Base-by-base conservation (phyloP, 208 protist genomes). In the Crithidia sp. region DNA sequence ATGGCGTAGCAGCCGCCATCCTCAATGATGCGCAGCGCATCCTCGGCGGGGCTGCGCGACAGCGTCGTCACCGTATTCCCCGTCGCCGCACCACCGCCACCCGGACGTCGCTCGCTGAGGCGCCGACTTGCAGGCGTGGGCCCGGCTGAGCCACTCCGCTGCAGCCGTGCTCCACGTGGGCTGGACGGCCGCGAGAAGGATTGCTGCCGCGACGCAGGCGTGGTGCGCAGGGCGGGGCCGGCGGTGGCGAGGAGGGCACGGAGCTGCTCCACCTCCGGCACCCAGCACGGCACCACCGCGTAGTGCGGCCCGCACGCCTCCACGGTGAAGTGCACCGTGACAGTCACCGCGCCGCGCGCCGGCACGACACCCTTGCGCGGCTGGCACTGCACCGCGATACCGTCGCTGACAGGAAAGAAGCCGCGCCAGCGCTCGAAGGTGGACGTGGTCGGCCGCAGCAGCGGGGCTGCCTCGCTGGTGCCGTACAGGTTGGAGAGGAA, bases 301-400 rank as follows among this genome's bases (percentile, higher is more conserved):
- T 71, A 70, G 74, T 92, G 86, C 19, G 69, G 57, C 5, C 90
- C 92, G 39, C 79, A 70, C 13, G 77, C 82, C 61, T 83, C 67
- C 19, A 94, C 69, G 4, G 80, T 89, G 77, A 94, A 96, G 62
- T 80, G 56, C 12, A 96, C 84, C 9, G 79, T 85, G 17, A 96
- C 69, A 49, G 58, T 70, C 2, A 85, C 71, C 56, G 64, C 72
- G 49, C 75, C 62, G 39, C 86, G 71, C 7, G 92, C 81, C 7
- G 83, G 81, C 2, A 97, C 72, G 44, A 66, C 57, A 54, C 92
- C 92, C 14, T 69, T 84, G 57, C 87, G 86, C 9, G 92, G 92
- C 45, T 81, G 67, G 81, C 89, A 95, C 53, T 74, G 71, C 14
- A 93, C 74, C 6, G 83, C 75, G 62, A 95, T 74, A 52, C 80